Evolutionary conservation across 2,329 filamentous ascomycete genomes (phyloP).

Genomic region (Lecanosticta acicola): DNA sequence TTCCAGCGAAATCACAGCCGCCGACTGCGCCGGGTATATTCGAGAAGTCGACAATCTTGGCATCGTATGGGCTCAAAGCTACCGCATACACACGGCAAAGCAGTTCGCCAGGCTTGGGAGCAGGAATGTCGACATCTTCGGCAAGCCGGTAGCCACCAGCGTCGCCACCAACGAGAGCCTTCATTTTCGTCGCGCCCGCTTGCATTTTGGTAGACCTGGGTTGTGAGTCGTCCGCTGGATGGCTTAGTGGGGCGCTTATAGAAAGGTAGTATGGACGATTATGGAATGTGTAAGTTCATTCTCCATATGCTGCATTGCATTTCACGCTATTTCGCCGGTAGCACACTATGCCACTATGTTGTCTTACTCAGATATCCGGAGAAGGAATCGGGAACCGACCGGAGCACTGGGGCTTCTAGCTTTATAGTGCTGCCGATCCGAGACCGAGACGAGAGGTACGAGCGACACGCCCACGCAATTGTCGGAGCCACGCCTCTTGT

Average conservation of each 20-base stretch:
- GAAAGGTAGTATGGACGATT: too few species aligned
- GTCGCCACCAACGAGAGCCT: not conserved
- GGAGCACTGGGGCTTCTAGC: not conserved
- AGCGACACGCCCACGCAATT: not conserved
- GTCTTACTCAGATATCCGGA: not conserved
- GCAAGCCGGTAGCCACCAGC: not conserved
- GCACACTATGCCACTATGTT: not conserved
- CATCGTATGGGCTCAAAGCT: conserved; percentile 36
- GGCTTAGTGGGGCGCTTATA: too few species aligned
- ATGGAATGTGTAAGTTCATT: too few species aligned
- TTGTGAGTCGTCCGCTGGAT: too few species aligned
- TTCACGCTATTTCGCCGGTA: not conserved
- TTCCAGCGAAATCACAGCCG: conserved; percentile 47
- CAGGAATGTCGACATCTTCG: conserved; percentile 1
- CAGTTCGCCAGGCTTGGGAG: not conserved
- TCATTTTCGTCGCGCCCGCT: not conserved
- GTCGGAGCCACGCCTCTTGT: not conserved
- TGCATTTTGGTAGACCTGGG: too few species aligned
- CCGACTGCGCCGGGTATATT: conserved; percentile 27
- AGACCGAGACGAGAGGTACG: not conserved
- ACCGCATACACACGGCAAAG: conserved; percentile 17
- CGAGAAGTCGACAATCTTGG: conserved; percentile 31
- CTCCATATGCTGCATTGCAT: too few species aligned
- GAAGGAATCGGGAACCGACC: not conserved
- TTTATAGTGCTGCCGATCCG: not conserved